These are phyloP conservation scores for Acer saccharum DNA, from an alignment of 345 rosid species.

Conservation along the genomic window DNA sequence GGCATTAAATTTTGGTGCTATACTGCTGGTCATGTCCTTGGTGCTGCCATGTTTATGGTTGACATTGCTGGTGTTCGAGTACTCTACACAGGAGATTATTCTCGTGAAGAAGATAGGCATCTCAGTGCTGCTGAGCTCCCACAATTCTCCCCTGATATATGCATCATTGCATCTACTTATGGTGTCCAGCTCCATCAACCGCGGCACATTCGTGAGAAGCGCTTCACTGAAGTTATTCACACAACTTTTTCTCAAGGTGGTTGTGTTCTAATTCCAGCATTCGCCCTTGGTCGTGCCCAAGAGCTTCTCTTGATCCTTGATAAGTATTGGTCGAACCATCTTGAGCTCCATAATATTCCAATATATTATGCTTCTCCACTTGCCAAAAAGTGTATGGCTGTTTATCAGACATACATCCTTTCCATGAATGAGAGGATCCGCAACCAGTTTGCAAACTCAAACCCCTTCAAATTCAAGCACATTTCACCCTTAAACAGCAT, in stretches of 20 bases:
- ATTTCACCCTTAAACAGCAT: constrained; percentile 80
- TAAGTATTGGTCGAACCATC: constrained; percentile 89
- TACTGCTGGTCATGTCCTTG: constrained; percentile 97
- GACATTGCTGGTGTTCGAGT: constrained; percentile 91
- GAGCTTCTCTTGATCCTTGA: constrained; percentile 84
- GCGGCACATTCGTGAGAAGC: constrained; percentile 85
- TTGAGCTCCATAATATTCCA: constrained; percentile 85
- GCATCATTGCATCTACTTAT: constrained; percentile 91
- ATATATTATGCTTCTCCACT: constrained; percentile 96
- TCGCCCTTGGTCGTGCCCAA: constrained; percentile 85
- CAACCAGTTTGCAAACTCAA: constrained; percentile 86
- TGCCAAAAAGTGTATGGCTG: constrained; percentile 95
- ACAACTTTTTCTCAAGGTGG: constrained; percentile 89
- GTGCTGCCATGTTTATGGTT: constrained; percentile 99
- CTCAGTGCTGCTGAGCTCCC: constrained; percentile 95
- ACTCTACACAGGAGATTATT: constrained; percentile 94
- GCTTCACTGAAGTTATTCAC: constrained; percentile 91
- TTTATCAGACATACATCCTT: constrained; percentile 91
- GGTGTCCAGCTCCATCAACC: constrained; percentile 98
- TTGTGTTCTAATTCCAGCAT: constrained; percentile 83
- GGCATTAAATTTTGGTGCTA: constrained; percentile 97
- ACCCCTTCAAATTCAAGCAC: constrained; percentile 92
- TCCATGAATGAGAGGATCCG: constrained; percentile 96
- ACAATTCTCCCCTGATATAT: constrained; percentile 93
- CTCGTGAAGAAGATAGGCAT: constrained; percentile 95